These are phyloP conservation scores for Aspergillus tamarii DNA, from an alignment of 2,329 filamentous ascomycete genomes.

Conservation along the genomic window DNA sequence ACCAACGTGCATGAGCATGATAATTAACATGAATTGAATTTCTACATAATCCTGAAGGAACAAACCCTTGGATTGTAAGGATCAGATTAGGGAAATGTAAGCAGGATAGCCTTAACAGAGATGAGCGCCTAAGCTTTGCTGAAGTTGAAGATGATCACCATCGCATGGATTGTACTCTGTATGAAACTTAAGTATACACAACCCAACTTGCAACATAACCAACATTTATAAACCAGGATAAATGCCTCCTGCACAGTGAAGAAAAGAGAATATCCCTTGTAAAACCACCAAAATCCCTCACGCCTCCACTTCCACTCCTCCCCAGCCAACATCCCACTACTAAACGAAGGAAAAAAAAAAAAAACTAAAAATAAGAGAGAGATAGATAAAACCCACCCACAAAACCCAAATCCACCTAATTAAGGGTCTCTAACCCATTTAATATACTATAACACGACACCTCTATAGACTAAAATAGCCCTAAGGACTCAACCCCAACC, in stretches of 20 bases:
- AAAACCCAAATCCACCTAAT: neutral
- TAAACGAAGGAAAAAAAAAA: too few relatives aligned
- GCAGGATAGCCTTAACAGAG: neutral
- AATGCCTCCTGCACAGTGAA: too few relatives aligned
- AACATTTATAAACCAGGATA: neutral
- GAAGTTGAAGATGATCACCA: neutral
- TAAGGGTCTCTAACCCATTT: neutral
- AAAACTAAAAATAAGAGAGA: too few relatives aligned
- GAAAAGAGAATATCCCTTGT: too few relatives aligned
- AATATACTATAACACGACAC: neutral
- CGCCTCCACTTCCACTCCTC: too few relatives aligned
- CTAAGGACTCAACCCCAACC: neutral
- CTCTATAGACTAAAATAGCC: neutral
- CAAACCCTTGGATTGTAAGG: neutral
- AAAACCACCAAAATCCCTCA: too few relatives aligned
- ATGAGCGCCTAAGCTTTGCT: neutral
- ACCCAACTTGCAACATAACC: neutral
- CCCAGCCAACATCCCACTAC: too few relatives aligned
- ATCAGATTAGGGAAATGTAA: too few relatives aligned
- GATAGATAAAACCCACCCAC: too few relatives aligned
- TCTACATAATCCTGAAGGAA: neutral
- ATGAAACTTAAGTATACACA: neutral
- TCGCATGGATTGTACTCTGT: neutral
- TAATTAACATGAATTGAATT: neutral
- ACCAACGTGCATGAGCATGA: neutral